Conservation (phyloP, 208 protist species). For the Phytomonas sp. region DNA sequence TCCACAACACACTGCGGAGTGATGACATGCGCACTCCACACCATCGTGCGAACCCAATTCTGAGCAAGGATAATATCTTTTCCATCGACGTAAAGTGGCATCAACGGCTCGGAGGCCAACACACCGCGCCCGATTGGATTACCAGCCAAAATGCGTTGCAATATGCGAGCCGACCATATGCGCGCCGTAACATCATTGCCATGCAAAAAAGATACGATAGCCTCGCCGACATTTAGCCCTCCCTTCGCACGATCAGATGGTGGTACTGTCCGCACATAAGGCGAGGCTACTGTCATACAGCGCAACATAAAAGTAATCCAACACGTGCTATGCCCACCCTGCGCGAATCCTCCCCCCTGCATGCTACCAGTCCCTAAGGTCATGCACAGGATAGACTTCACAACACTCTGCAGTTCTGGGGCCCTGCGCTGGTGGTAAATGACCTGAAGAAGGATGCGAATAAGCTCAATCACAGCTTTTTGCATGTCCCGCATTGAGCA, state of each 20-base stretch:
- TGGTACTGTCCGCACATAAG: constrained; percentile 62
- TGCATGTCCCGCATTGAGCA: constrained; percentile 15
- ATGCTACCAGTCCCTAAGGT: constrained; percentile 14
- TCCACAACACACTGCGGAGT: constrained; percentile 51
- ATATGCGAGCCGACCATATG: constrained; percentile 30
- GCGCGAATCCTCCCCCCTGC: constrained; percentile 9
- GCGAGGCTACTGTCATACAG: constrained; percentile 38
- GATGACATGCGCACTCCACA: constrained; percentile 13
- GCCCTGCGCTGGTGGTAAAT: constrained; percentile 47
- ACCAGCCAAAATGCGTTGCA: constrained; percentile 44
- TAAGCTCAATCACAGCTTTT: constrained; percentile 27
- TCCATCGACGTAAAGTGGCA: constrained; percentile 31
- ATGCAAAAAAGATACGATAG: constrained; percentile 26
- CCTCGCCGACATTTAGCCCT: constrained; percentile 21
- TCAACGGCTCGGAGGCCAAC: neutral
- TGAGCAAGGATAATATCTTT: constrained; percentile 40
- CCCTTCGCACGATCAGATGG: constrained; percentile 31
- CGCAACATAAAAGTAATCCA: constrained; percentile 14
- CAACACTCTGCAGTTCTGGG: constrained; percentile 41
- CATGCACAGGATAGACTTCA: constrained; percentile 24
- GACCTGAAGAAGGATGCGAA: constrained; percentile 20
- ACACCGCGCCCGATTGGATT: constrained; percentile 14
- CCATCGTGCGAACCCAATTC: constrained; percentile 38
- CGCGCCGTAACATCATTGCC: constrained; percentile 25
- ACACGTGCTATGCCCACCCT: neutral